phyloP scores from a whole-genome alignment of 2,329 filamentous ascomycete species.

The Scleromitrula shiraiana region DNA sequence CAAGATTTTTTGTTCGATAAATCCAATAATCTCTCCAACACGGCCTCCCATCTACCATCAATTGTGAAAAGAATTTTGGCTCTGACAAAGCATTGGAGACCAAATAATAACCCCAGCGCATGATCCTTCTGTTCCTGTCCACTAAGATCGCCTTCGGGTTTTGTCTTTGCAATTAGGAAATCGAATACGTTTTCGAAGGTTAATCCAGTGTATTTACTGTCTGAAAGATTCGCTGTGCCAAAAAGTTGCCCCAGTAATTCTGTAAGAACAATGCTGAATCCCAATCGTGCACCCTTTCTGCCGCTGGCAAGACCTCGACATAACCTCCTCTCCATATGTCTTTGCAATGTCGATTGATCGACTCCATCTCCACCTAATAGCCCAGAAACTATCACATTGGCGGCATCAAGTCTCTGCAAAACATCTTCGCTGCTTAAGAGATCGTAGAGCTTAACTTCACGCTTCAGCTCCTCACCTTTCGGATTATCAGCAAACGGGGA shows the following conservation, averaged over 20 bases:
- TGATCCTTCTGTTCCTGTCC: slow-evolving; percentile 79
- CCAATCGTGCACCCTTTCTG: slow-evolving; percentile 78
- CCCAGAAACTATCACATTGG: slow-evolving; percentile 48
- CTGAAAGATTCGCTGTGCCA: slow-evolving; percentile 38
- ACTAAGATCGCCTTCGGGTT: slow-evolving; percentile 43
- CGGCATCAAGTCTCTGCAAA: slow-evolving; percentile 48
- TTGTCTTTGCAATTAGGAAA: slow-evolving; percentile 48
- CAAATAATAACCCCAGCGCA: slow-evolving; percentile 78
- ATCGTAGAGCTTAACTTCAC: slow-evolving; percentile 53
- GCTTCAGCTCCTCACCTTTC: slow-evolving; percentile 44
- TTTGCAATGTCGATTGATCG: slow-evolving; percentile 44
- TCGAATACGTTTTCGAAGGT: slow-evolving; percentile 48
- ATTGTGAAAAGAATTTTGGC: slow-evolving; percentile 61
- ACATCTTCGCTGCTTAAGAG: slow-evolving; percentile 52
- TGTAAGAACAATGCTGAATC: slow-evolving; percentile 82
- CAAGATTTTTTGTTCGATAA: slow-evolving; percentile 77
- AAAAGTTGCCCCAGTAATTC: slow-evolving; percentile 70
- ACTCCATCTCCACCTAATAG: slow-evolving; percentile 44
- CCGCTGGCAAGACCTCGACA: slow-evolving; percentile 86
- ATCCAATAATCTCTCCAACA: slow-evolving; percentile 66
- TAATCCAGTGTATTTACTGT: slow-evolving; percentile 44
- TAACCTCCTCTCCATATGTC: slow-evolving; percentile 59
- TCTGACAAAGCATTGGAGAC: slow-evolving; percentile 76
- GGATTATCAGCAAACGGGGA: slow-evolving; percentile 44
- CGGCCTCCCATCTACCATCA: slow-evolving; percentile 52